Base-by-base conservation (phyloP, 176 grass and related monocot genomes). In the Pontederia paniculata region DNA sequence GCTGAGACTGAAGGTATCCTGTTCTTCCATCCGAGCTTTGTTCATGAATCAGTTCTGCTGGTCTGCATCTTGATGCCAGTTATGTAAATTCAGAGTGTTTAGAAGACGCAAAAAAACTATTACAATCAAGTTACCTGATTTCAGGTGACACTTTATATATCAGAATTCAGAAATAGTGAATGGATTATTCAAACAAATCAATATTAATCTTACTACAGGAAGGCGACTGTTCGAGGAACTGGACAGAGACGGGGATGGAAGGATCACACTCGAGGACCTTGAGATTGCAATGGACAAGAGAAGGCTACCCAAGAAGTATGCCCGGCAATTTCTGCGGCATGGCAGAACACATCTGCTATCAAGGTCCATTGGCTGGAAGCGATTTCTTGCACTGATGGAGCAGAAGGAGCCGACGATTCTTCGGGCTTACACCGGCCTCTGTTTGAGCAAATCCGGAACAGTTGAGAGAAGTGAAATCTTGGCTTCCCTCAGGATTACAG, bases 281-380 rank as follows among this genome's bases (percentile, higher is more conserved):
- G 93, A 97, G 73, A 68, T 87, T 75, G 91, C 91, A 44, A 88
- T 90, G 86, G 82, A 80, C 66, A 97, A 84, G 48, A 86, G 91
- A 25, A 78, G 76, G 10, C 74, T 97, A 18, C 86, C 91, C 1
- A 81, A 75, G 71, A 79, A 65, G 65, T 97, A 97, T 44, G 91
- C 91, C 18, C 67, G 71, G 58, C 77, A 87, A 57, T 78, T 97
- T 31, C 76, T 97, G 52, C 71, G 77, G 11, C 86, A 62, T 20
- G 87, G 86, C 58, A 83, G 80, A 83, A 87, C 65, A 60, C 81
- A 87, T 57, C 78, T 87, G 15, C 90, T 97, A 70, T 90, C 86
- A 20, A 97, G 90, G 73, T 97, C 91, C 46, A 84, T 90, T 55
- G 80, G 91, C 10, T 97, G 91, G 91, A 97, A 97, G 72, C 85